A percentile compares a stretch with the other conserved stretches of the same genome.
Evolutionary conservation across 805 yeast species (phyloP).

Genomic region (Yarrowia deformans): DNA sequence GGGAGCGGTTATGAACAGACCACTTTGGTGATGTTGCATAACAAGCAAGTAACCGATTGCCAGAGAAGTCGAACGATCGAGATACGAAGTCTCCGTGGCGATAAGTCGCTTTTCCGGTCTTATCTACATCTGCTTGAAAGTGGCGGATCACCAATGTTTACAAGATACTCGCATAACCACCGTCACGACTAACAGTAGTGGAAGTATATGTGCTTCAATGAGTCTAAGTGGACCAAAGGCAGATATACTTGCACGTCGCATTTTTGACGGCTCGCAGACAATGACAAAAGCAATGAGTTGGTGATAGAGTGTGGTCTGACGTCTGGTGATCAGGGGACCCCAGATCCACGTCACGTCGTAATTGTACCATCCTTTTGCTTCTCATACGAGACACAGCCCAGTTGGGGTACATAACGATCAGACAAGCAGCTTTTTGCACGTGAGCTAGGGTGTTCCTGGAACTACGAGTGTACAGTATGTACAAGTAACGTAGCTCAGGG

Average conservation of each 20-base stretch:
- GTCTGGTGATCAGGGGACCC: slow-evolving; percentile 1
- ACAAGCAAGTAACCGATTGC: not conserved
- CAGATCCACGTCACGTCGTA: not conserved
- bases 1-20: not conserved
- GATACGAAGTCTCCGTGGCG: not conserved
- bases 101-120: not conserved
- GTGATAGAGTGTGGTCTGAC: slow-evolving; percentile 7
- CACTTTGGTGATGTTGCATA: not conserved
- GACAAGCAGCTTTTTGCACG: too few relatives aligned
- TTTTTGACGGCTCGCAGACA: not conserved
- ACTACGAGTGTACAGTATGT: too few relatives aligned
- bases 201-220: not conserved
- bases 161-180: slow-evolving; percentile 6
- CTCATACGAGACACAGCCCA: slow-evolving; percentile 1
- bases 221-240: not conserved
- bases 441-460: too few relatives aligned
- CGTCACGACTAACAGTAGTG: not conserved
- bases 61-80: not conserved
- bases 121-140: not conserved
- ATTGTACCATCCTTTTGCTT: not conserved
- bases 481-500: too few relatives aligned
- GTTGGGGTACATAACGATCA: not conserved
- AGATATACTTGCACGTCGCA: slow-evolving; percentile 6
- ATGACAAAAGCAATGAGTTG: not conserved
- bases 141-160: not conserved